These are phyloP conservation scores for Mesotaenium endlicherianum DNA, from an alignment of 139 green algal genomes.

Conservation along the genomic window DNA sequence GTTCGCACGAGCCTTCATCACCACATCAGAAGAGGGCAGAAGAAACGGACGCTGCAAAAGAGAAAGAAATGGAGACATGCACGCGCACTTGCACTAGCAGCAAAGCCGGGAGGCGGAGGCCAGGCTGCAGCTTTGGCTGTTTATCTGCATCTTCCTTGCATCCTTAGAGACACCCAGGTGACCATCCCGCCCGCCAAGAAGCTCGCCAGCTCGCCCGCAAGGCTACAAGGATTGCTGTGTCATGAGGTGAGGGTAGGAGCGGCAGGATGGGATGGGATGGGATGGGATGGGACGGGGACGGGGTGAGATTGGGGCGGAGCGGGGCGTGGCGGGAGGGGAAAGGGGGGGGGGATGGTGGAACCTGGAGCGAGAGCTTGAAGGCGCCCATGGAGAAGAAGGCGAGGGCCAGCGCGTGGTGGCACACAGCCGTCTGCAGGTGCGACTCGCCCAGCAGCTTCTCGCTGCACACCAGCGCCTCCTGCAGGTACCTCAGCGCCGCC, in stretches of 20 bases:
- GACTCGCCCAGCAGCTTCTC: slow-evolving; percentile 45
- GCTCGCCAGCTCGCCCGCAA: too few species aligned
- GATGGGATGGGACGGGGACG: background rate
- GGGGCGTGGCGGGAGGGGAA: background rate
- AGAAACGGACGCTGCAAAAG: too few species aligned
- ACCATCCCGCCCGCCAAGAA: too few species aligned
- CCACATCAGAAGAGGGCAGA: too few species aligned
- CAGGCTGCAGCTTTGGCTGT: too few species aligned
- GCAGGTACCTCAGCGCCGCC: slow-evolving; percentile 48
- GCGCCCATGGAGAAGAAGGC: slow-evolving; percentile 50
- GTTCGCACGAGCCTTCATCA: too few species aligned
- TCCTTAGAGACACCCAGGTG: too few species aligned
- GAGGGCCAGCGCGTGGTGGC: slow-evolving; percentile 56
- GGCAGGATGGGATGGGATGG: background rate
- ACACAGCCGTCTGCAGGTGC: slow-evolving; percentile 53
- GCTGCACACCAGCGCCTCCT: slow-evolving; percentile 53
- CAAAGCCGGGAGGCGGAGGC: background rate
- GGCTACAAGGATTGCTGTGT: too few species aligned
- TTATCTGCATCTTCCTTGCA: too few species aligned
- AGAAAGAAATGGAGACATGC: too few species aligned
- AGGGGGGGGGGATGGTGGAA: background rate
- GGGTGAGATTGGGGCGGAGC: background rate
- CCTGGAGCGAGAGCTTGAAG: slow-evolving; percentile 53
- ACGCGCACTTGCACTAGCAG: too few species aligned
- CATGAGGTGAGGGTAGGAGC: background rate